Evolutionary conservation across 805 yeast species (phyloP).

Genomic region (Alloascoidea africana): DNA sequence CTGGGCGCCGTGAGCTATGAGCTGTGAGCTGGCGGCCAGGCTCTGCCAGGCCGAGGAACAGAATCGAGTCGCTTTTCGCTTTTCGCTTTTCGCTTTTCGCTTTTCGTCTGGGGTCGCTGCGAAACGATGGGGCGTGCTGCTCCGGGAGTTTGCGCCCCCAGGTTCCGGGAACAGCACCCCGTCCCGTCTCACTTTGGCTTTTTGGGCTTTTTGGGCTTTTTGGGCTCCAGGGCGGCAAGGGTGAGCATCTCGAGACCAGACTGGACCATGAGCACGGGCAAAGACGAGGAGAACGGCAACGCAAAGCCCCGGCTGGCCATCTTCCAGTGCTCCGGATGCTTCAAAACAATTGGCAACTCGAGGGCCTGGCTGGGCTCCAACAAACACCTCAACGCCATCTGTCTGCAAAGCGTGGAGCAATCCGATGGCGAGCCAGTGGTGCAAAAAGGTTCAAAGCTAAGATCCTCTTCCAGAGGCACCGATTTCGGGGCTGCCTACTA

Average conservation of each 20-base stretch:
- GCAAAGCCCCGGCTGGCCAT: conserved; percentile 5
- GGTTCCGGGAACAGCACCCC: too few relatives aligned
- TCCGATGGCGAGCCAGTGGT: conserved; percentile 8
- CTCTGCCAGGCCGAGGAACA: too few relatives aligned
- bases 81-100: too few relatives aligned
- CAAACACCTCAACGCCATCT: conserved; percentile 9
- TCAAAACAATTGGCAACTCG: conserved; percentile 13
- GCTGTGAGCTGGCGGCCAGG: too few relatives aligned
- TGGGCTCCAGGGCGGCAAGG: background rate
- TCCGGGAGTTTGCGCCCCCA: too few relatives aligned
- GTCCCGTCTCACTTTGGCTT: too few relatives aligned
- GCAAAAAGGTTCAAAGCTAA: conserved; percentile 3
- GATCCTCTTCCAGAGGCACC: conserved; percentile 7
- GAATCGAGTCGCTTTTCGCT: too few relatives aligned
- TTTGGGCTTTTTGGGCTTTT: too few relatives aligned
- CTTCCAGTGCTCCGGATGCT: conserved; percentile 13
- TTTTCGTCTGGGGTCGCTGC: too few relatives aligned
- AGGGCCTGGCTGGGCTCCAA: conserved; percentile 12
- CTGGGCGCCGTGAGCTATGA: too few relatives aligned
- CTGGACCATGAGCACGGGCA: background rate
- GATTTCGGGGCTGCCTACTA: conserved; percentile 12
- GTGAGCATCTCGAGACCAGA: background rate
- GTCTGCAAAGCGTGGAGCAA: conserved; percentile 7
- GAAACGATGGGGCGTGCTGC: too few relatives aligned
- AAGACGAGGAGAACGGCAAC: background rate